phyloP scores from a whole-genome alignment of 208 protist genomes.

The Crithidia mellificae region DNA sequence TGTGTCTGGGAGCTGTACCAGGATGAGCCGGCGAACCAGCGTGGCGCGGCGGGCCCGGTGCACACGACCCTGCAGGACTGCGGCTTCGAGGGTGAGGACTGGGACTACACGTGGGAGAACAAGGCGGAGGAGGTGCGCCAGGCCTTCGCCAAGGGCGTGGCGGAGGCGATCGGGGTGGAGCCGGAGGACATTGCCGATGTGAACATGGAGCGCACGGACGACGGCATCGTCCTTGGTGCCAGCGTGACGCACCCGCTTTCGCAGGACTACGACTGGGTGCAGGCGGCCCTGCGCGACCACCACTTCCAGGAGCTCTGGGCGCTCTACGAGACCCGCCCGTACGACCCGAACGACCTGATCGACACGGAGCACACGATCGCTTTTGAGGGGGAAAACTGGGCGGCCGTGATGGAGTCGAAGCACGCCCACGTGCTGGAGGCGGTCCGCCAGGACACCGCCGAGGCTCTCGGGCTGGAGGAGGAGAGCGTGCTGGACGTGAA shows the following conservation, averaged over 20 bases:
- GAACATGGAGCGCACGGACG: slow-evolving; percentile 34
- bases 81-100: slow-evolving; percentile 65
- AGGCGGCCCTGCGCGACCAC: slow-evolving; percentile 37
- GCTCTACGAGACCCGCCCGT: slow-evolving; percentile 39
- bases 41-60: slow-evolving; percentile 12
- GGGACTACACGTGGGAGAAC: slow-evolving; percentile 50
- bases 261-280: slow-evolving; percentile 26
- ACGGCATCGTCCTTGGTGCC: slow-evolving; percentile 45
- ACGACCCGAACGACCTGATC: slow-evolving; percentile 39
- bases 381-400: slow-evolving; percentile 49
- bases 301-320: slow-evolving; percentile 49
- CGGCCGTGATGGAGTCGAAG: slow-evolving; percentile 28
- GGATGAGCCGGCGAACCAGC: slow-evolving; percentile 9
- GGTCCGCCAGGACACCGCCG: slow-evolving; percentile 32
- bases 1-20: slow-evolving; percentile 41
- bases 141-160: slow-evolving; percentile 46
- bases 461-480: slow-evolving; percentile 47
- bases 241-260: slow-evolving; percentile 41
- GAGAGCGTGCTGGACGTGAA: slow-evolving; percentile 33
- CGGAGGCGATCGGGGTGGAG: slow-evolving; percentile 38
- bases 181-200: slow-evolving; percentile 44
- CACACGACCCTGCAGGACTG: slow-evolving; percentile 38
- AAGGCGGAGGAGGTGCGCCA: slow-evolving; percentile 41
- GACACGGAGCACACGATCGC: slow-evolving; percentile 49
- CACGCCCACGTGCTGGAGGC: slow-evolving; percentile 30